Percentiles rank a stretch among this genome's conserved stretches.
Conservation (phyloP, 768 basidiomycete species). For the Dictyophora rubrovolvata region DNA sequence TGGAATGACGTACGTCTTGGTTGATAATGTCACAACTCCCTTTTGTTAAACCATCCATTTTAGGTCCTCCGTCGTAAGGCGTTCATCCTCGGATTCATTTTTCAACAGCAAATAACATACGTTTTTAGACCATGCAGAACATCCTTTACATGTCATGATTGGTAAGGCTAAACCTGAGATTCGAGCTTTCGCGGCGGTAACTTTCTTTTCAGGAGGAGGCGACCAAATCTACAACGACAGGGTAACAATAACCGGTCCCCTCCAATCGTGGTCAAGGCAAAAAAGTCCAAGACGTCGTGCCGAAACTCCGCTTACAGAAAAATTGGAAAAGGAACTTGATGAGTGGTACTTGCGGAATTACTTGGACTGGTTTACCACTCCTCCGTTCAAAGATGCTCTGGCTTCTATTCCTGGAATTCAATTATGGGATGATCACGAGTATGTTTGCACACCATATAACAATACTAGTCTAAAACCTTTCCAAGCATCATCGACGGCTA, state of each 20-base stretch:
- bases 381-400: conserved; percentile 1
- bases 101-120: neutral
- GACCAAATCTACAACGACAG: conserved; percentile 13
- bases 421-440: conserved; percentile 12
- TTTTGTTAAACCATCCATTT: neutral
- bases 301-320: conserved; percentile 5
- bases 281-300: conserved; percentile 1
- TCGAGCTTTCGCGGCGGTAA: neutral
- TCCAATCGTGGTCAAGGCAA: conserved; percentile 10
- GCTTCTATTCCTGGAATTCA: conserved; percentile 9
- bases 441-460: neutral
- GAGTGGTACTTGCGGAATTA: conserved; percentile 13
- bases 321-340: conserved; percentile 8
- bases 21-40: neutral
- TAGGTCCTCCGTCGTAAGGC: conserved; percentile 6
- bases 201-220: neutral
- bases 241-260: conserved; percentile 9
- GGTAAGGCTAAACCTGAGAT: neutral
- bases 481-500: conserved; percentile 10
- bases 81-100: neutral
- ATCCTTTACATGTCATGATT: conserved; percentile 12
- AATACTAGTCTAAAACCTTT: neutral
- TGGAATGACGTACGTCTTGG: conserved; percentile 12
- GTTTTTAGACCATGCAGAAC: conserved; percentile 4
- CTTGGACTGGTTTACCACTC: conserved; percentile 8